Base-by-base conservation (phyloP, 345 rosid species). In the Gossypium raimondii region DNA sequence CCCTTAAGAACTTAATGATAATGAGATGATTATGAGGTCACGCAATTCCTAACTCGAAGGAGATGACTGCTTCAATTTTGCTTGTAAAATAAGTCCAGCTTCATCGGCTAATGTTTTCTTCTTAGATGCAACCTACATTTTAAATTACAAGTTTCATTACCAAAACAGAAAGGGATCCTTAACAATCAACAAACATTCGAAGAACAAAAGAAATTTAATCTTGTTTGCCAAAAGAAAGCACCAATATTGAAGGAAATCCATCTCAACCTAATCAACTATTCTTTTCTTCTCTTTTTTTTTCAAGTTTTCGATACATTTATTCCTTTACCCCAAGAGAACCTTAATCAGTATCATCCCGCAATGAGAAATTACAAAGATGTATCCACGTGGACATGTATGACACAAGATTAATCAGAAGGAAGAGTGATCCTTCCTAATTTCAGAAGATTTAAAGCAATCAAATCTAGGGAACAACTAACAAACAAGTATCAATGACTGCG, bases 61-160 rank as follows among this genome's bases (percentile, higher is more conserved):
- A 52, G 86, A 77, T 78, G 87, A 62, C 52, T 89, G 97, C 78
- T 84, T 93, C 85, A 93, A 57, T 78, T 90, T 93, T 18, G 89
- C 76, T 77, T 93, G 97, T 72, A 93, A 84, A 51, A 90, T 74
- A 67, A 82, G 87, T 24, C 89, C 89, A 20, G 93, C 97, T 83
- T 95, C 99, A 79, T 93, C 97, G 58, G 96, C 91, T 52, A 91
- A 73, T 13, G 70, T 86, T 86, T 92, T 93, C 98, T 95, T 95
- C 75, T 91, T 91, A 2, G 97, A 79, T 20, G 97, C 94, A 69
- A 95, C 92, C 99, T 95, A 88, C 83, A 75, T 73, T 75, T 45
- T 77, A 48, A 8, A 75, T 48, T 76, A 75, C 45, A 74, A 29
- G 18, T 50, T 47, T 14, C 24, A 3, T 24, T 20, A 44, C 55